These are phyloP conservation scores for Arctium lappa DNA, from an alignment of 129 eudicot genomes.

Conservation along the genomic window DNA sequence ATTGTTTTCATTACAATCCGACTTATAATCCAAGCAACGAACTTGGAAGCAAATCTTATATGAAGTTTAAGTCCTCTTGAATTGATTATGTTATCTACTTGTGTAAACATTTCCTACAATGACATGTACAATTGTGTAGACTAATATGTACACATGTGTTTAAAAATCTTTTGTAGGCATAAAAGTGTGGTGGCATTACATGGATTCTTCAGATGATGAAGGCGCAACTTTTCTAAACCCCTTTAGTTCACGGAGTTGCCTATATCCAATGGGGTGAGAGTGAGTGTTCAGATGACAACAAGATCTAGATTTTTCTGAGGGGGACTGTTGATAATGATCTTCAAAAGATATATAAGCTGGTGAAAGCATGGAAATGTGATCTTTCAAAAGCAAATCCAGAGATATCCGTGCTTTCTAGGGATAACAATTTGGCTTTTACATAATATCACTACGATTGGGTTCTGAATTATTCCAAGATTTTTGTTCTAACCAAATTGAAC, in stretches of 20 bases:
- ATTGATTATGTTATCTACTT: no score
- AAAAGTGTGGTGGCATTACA: slow-evolving; percentile 2
- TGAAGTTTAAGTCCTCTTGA: no score
- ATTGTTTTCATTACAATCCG: no score
- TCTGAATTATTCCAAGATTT: no score
- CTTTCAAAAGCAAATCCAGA: slow-evolving; percentile 35
- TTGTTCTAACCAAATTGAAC: no score
- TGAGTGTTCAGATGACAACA: slow-evolving; percentile 14
- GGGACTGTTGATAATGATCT: slow-evolving; percentile 61
- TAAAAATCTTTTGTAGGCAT: background rate
- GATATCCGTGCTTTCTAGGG: slow-evolving; percentile 50
- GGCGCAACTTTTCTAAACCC: slow-evolving; percentile 40
- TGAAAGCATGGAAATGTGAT: slow-evolving; percentile 67
- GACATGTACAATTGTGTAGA: no score
- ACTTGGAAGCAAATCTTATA: no score
- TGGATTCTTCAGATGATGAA: slow-evolving; percentile 69
- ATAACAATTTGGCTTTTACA: background rate
- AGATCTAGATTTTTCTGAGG: slow-evolving; percentile 29
- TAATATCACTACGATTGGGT: no score
- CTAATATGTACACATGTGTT: no score
- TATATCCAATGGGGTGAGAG: slow-evolving; percentile 40
- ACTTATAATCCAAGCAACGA: no score
- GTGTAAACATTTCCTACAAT: no score
- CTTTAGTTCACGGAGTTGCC: slow-evolving; percentile 58
- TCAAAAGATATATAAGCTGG: slow-evolving; percentile 44